Evolutionary conservation across 2,329 filamentous ascomycete genomes (phyloP), one percentile per base, ranked within the genome.

Genomic region (Purpureocillium takamizusanense): DNA sequence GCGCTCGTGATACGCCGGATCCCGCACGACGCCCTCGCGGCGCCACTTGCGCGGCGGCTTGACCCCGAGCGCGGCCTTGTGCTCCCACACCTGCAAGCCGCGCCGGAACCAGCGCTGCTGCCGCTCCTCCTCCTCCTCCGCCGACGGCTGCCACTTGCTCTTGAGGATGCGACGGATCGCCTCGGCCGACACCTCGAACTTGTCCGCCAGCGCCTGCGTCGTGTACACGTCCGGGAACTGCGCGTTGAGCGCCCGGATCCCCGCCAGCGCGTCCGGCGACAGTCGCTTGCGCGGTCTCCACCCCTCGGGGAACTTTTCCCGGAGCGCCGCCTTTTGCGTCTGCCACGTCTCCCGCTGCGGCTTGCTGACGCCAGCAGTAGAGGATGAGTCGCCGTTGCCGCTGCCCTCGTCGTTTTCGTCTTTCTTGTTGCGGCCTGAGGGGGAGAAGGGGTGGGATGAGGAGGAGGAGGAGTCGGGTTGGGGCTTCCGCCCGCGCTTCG

Each of bases 181-280:
- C 57, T 98, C 92, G 3, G 85, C 70, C 1, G 87, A 88, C n/a
- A 95, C 70, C 57, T 88, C 72, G 61, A 97, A 98, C 49, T 87
- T 78, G 1, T 78, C 55, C 1, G 90, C 78, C 12, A 97, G 76
- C 27, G 78, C 72, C 13, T 72, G 61, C 1, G 84, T 94, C 4
- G 82, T 84, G 64, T 88, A 95, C 41, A 74, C 70, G 3, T 83
- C 72, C 0, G 90, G 87, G 45, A 87, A 82, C 49, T 87, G 80
- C 18, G 73, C 66, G 58, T 95, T 78, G 27, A 98, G 69, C 15
- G 85, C 81, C 31, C 88, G 80, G 49, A 98, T 94, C 31, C 88
- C 89, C n/a, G 85, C 81, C 25, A 95, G 69, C 1, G 89, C 87
- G 59, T 97, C 90, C 0, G 92, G 92, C 1, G 92, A 97, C 9